Evolutionary conservation across 139 green algal species (phyloP), one percentile per base, ranked within the genome.

Genomic region (Tetraselmis striata): DNA sequence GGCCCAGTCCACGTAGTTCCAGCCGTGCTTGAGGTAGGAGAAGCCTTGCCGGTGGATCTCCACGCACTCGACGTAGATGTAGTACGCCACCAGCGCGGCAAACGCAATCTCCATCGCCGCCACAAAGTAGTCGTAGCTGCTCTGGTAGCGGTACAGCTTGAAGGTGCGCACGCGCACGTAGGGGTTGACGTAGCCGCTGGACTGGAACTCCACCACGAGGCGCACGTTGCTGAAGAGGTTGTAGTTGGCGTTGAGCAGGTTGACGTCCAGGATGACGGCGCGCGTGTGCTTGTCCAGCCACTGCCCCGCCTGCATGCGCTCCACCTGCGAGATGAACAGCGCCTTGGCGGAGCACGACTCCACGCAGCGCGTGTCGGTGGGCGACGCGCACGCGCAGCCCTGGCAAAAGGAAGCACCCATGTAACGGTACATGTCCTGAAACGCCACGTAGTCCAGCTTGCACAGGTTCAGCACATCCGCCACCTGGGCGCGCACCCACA

Each of bases 1-100:
- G 31, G 75, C 80, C 80, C 81, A 88, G 81, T 88, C 80, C 24
- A 85, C 2, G 26, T 79, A 85, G 75, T 88, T 88, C 84, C 80
- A 88, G 1, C 24, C 59, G 22, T 85, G 58, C 27, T 59, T 75
- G 59, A 83, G 83, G 81, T 88, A 83, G 25, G 29, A 28, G 26
- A 29, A 80, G 5, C 77, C 30, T 18, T 67, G 45, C 11, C 45
- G 45, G 45, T 67, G 18, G 29, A 85, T 85, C 77, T 85, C 80
- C 26, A 83, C 30, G 28, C 77, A 24, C 74, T 88, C 84, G 27
- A 79, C 31, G 30, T 85, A 22, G 2, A 81, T 88, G 77, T 88
- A 85, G 18, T 31, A 85, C 25, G 80, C 76, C 30, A 85, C 45
- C 30, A 85, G 31, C 26, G 31, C 84, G n/a, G 77, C 18, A 81